Conservation (phyloP, 257 asterid genomes). For the Solanum ahanhuiri region DNA sequence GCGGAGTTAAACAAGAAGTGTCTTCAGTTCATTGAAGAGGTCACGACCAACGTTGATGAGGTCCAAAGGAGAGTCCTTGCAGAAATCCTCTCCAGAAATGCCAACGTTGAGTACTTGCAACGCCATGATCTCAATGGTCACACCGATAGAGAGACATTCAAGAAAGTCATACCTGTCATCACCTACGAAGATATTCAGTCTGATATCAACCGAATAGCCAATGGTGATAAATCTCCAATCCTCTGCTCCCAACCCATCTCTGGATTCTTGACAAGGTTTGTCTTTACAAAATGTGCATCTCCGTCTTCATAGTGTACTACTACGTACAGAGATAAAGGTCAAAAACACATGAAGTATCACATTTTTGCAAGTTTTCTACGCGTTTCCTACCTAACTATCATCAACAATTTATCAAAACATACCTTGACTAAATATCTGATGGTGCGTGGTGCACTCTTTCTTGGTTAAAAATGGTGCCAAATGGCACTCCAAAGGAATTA, state of each 20-base stretch:
- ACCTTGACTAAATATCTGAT: too few relatives aligned
- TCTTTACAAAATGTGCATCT: neutral
- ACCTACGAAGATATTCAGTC: conserved; percentile 23
- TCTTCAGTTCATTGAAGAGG: conserved; percentile 25
- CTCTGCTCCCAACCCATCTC: conserved; percentile 27
- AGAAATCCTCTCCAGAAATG: conserved; percentile 20
- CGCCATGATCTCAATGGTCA: conserved; percentile 19
- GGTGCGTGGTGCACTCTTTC: too few relatives aligned
- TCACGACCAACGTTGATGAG: conserved; percentile 13
- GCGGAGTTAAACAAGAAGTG: conserved; percentile 13
- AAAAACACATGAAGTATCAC: too few relatives aligned
- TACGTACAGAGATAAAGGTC: too few relatives aligned
- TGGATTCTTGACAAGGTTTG: conserved; percentile 28
- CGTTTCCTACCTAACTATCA: too few relatives aligned
- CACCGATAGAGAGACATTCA: conserved; percentile 22
- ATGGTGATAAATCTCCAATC: conserved; percentile 23
- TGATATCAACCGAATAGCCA: conserved; percentile 22
- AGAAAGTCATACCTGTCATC: conserved; percentile 22
- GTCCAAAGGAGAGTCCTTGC: conserved; percentile 25
- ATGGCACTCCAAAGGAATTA: too few relatives aligned
- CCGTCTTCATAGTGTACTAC: neutral
- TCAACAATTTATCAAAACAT: too few relatives aligned
- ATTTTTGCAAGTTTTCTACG: too few relatives aligned
- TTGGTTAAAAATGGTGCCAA: too few relatives aligned
- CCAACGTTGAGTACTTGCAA: conserved; percentile 21